phyloP scores from a whole-genome alignment of 2,329 filamentous ascomycete species.

The Hymenoscyphus repandus region DNA sequence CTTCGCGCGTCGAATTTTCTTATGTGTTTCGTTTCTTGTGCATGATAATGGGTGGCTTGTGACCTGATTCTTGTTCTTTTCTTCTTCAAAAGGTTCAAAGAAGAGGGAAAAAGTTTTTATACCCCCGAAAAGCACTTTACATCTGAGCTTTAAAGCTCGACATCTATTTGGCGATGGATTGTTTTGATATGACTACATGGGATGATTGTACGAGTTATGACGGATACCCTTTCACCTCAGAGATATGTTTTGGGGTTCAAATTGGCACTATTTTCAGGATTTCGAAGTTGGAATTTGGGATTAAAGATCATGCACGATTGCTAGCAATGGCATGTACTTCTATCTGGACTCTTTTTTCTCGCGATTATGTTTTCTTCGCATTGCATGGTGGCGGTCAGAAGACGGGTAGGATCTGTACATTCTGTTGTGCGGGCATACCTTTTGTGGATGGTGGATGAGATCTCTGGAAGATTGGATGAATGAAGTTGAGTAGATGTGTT shows the following conservation, averaged over 20 bases:
- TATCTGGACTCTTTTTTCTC: slow-evolving; percentile 16
- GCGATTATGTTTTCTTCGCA: slow-evolving; percentile 15
- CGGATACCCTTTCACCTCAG: slow-evolving; percentile 17
- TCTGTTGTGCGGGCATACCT: slow-evolving; percentile 13
- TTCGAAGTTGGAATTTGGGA: slow-evolving; percentile 7
- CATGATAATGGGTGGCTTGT: slow-evolving; percentile 21
- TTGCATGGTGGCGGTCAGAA: slow-evolving; percentile 19
- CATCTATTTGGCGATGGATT: slow-evolving; percentile 13
- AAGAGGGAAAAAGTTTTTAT: slow-evolving; percentile 9
- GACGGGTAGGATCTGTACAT: slow-evolving; percentile 17
- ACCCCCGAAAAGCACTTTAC: slow-evolving; percentile 1
- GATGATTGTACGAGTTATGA: slow-evolving; percentile 30
- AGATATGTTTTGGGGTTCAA: not conserved
- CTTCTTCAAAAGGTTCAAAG: slow-evolving; percentile 19
- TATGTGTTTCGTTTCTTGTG: slow-evolving; percentile 19
- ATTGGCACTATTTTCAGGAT: slow-evolving; percentile 7
- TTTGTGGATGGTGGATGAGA: not conserved
- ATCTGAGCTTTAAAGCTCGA: slow-evolving; percentile 11
- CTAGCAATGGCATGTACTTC: slow-evolving; percentile 27
- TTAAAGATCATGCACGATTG: slow-evolving; percentile 22
- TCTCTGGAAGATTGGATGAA: slow-evolving; percentile 1
- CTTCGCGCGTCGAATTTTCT: slow-evolving; percentile 14
- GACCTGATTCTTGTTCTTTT: slow-evolving; percentile 17
- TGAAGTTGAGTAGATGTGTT: not conserved
- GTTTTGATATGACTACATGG: slow-evolving; percentile 27